Conservation (phyloP, 2,329 filamentous ascomycete species). For the Aspergillus tubingensis region DNA sequence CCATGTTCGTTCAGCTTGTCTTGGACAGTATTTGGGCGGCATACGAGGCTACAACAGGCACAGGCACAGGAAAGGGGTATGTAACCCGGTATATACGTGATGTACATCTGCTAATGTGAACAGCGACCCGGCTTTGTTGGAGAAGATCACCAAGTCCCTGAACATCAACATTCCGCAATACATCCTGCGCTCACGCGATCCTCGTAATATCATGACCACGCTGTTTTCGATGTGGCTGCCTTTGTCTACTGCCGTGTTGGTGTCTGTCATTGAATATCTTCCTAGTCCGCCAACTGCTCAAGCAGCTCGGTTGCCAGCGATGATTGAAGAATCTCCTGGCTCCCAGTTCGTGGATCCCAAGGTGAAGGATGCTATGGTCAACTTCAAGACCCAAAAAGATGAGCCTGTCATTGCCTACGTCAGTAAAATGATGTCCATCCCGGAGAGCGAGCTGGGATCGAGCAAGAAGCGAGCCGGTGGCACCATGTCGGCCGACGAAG, state of each 20-base stretch:
- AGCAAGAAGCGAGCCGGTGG: conserved; percentile 72
- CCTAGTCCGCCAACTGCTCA: conserved; percentile 83
- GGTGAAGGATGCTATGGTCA: conserved; percentile 77
- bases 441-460: conserved; percentile 84
- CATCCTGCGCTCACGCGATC: conserved; percentile 78
- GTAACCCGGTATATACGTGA: conserved; percentile 21
- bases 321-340: conserved; percentile 80
- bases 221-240: conserved; percentile 91
- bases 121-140: conserved; percentile 75
- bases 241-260: conserved; percentile 84
- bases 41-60: conserved; percentile 85
- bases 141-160: conserved; percentile 94
- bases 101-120: conserved; percentile 34
- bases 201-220: conserved; percentile 77
- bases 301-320: conserved; percentile 72
- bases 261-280: conserved; percentile 90
- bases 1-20: conserved; percentile 96
- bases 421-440: conserved; percentile 96
- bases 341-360: conserved; percentile 67
- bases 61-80: conserved; percentile 77
- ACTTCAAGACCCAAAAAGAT: conserved; percentile 69
- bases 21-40: conserved; percentile 95
- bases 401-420: conserved; percentile 91
- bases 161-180: conserved; percentile 83
- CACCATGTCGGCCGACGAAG: conserved; percentile 82